phyloP scores from a whole-genome alignment of 2,329 filamentous ascomycete species.

The Chaetomium globosum region DNA sequence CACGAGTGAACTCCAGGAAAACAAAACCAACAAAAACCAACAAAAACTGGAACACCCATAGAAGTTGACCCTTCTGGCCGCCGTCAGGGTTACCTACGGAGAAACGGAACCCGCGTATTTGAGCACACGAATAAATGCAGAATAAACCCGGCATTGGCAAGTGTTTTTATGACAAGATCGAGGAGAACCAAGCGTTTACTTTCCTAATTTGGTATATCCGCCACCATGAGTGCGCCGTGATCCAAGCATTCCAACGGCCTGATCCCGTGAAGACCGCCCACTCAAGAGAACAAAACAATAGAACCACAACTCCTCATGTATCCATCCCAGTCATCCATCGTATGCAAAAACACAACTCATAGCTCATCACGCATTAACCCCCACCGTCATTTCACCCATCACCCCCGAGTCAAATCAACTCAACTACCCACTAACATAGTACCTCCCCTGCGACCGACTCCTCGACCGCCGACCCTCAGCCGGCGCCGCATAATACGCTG shows the following conservation, averaged over 20 bases:
- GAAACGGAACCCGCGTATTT: too few relatives aligned
- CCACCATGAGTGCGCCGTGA: background rate
- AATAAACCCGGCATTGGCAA: background rate
- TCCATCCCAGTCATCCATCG: background rate
- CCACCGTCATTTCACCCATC: background rate
- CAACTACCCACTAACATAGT: slow-evolving; percentile 21
- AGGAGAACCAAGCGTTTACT: background rate
- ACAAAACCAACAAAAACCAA: background rate
- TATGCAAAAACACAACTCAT: background rate
- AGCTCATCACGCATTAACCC: background rate
- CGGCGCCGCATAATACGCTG: slow-evolving; percentile 29
- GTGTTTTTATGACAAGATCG: background rate
- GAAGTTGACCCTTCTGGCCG: too few relatives aligned
- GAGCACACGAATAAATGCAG: background rate
- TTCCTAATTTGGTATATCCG: background rate
- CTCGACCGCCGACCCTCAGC: slow-evolving; percentile 25
- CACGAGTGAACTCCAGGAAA: background rate
- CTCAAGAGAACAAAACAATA: background rate
- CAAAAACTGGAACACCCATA: background rate
- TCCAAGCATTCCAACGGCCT: background rate
- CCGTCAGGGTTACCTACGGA: too few relatives aligned
- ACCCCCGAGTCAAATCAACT: background rate
- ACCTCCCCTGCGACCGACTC: slow-evolving; percentile 28
- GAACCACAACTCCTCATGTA: background rate
- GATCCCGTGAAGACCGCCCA: background rate